Conservation (phyloP, 768 basidiomycete species). For the Calvatia gigantea region DNA sequence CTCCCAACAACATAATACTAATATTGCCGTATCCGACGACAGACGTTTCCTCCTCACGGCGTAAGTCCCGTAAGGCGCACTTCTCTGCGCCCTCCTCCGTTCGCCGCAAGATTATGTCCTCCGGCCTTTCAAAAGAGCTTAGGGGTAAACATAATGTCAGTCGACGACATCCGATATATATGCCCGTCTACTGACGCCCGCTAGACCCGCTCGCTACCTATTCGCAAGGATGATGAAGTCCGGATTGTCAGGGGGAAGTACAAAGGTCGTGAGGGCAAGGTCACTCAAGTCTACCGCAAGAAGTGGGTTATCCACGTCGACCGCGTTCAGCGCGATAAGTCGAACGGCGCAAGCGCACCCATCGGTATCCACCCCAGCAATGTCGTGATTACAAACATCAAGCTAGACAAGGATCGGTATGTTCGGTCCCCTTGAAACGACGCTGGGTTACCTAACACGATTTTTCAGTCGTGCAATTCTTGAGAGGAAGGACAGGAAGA, state of each 20-base stretch:
- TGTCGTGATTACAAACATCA: conserved; percentile 89
- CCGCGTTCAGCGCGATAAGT: conserved; percentile 96
- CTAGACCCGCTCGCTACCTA: conserved; percentile 86
- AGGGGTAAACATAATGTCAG: conserved; percentile 87
- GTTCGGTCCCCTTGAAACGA: conserved; percentile 15
- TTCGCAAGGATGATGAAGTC: conserved; percentile 98
- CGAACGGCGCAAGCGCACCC: conserved; percentile 89
- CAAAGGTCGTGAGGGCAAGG: conserved; percentile 98
- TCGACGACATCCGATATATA: conserved; percentile 12
- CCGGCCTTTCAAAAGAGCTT: conserved; percentile 92
- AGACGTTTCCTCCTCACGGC: conserved; percentile 91
- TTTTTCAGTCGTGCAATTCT: conserved; percentile 71
- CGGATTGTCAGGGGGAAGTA: conserved; percentile 95
- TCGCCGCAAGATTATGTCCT: conserved; percentile 98
- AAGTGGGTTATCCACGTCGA: conserved; percentile 99
- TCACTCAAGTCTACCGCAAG: conserved; percentile 97
- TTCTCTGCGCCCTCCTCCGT: conserved; percentile 92
- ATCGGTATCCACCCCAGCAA: conserved; percentile 97
- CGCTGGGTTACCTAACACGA: background rate
- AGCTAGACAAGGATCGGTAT: conserved; percentile 88
- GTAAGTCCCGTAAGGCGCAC: conserved; percentile 99
- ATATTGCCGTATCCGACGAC: conserved; percentile 20
- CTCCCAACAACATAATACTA: conserved; percentile 24
- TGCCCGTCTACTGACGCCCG: conserved; percentile 1
- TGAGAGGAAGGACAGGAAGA: conserved; percentile 83